Evolutionary conservation across 2,329 filamentous ascomycete genomes (phyloP), one percentile per base, ranked within the genome.

Genomic region (Pseudocercospora musae): DNA sequence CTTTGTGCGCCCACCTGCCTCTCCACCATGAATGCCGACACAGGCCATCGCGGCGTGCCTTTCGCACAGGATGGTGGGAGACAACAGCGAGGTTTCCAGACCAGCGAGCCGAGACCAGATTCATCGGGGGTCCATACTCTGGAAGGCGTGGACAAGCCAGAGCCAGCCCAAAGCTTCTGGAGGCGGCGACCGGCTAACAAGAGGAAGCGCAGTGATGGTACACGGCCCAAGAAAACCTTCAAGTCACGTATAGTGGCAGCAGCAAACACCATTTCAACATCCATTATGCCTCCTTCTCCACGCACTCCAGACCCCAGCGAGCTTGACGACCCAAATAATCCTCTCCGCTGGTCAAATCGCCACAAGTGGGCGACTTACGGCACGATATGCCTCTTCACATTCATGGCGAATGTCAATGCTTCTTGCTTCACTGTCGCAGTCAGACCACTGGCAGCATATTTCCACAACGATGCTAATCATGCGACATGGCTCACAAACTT

Each of bases 371-470:
- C 59, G 6, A 77, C 74, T 1, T 78, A 75, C 59, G 61, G 72
- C 4, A 76, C 73, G 9, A 72, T 77, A 52, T 77, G 76, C 64
- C 72, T 73, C 58, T 78, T 77, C 67, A 76, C 74, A 6, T 78
- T 78, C 62, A 71, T 78, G 7, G 75, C 76, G 59, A 77, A 76
- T 54, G 72, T 76, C 57, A 78, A 78, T 61, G 70, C 72, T 20
- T 75, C 72, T 50, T 77, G 76, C 55, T 77, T 77, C 66, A 76
- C 75, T 10, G 74, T 78, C 18, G 75, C 76, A 3, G 71, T 73
- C 9, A 61, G 71, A 37, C 70, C 74, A 3, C 67, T 78, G 1
- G 63, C 68, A 31, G 66, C 71, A 40, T 71, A 77, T 25, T 77
- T 74, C 59, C 60, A 67, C 15, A 67, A 62, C n/a, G 65, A 59